These are phyloP conservation scores for Abrus precatorius DNA, from an alignment of 306 rosid species.

Conservation along the genomic window DNA sequence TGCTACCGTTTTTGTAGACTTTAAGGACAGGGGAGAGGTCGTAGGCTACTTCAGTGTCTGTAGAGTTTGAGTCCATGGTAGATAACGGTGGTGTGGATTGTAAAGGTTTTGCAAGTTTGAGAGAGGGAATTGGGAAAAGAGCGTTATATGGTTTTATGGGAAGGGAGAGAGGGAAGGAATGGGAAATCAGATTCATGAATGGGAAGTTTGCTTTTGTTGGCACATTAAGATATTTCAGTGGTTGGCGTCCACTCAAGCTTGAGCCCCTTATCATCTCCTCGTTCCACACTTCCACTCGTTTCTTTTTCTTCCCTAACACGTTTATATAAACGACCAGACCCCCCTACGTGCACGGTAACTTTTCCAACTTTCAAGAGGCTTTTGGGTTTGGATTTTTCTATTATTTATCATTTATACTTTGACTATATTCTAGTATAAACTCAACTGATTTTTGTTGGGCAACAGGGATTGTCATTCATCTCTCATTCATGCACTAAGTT, in stretches of 20 bases:
- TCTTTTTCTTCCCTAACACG: background rate
- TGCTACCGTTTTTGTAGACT: conserved; percentile 71
- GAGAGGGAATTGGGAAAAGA: background rate
- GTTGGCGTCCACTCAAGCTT: background rate
- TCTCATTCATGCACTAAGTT: no score
- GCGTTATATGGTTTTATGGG: background rate
- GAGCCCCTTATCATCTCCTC: background rate
- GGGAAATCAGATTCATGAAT: background rate
- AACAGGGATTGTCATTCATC: no score
- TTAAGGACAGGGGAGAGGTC: conserved; percentile 65
- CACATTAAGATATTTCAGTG: background rate
- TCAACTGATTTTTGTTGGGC: no score
- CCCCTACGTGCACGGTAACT: no score
- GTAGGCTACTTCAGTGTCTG: conserved; percentile 40
- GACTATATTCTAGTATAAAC: no score
- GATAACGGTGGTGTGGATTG: background rate
- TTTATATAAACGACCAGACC: background rate
- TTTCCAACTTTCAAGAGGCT: no score
- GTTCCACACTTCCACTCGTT: background rate
- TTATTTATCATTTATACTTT: no score
- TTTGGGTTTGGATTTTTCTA: no score
- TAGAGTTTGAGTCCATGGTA: conserved; percentile 53
- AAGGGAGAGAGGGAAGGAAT: conserved; percentile 25
- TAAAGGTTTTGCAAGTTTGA: background rate
- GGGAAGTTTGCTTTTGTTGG: conserved; percentile 8